Evolutionary conservation across 441 rosid species (phyloP), one percentile per base, ranked within the genome.

Genomic region (Gossypium gossypioides): DNA sequence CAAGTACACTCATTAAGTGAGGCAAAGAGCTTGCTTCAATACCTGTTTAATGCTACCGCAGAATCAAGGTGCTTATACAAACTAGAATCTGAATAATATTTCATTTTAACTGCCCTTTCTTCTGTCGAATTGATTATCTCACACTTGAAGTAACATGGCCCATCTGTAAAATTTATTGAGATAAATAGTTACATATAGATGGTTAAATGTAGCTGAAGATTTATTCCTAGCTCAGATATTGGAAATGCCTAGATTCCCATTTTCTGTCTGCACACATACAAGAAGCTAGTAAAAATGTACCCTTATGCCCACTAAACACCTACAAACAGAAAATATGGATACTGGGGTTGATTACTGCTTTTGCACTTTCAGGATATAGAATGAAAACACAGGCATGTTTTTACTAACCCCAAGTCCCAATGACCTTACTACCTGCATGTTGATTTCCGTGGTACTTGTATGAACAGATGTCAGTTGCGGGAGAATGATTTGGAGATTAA

Each of bases 21-120:
- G 70, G 91, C 93, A 63, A 87, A 87, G 81, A 83, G 54, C 81
- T 76, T 89, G 84, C 90, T 89, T 84, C 93, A 87, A 63, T 74
- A 81, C 74, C 74, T 86, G 79, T 86, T 86, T 57, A 83, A 81
- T 75, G 81, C 83, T 73, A 78, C 88, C 59, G 86, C 84, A 9
- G 85, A 87, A 77, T 72, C 88, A 73, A 87, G 91, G 93, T 89
- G 72, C 69, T 72, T 72, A 46, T 51, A 66, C 68, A 57, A 54
- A 60, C 69, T 13, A 71, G 54, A 59, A 71, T 74, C 50, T 55
- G 21, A 61, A 67, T 50, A 16, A 29, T 34, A 34, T 50, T 70
- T 42, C 51, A 8, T 75, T 46, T 68, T 13, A 9, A 8, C 18
- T 63, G 15, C 37, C 18, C 58, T 67, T 57, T 65, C 4, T 72